Percentiles rank a stretch among this genome's conserved stretches.
phyloP scores from a whole-genome alignment of 163 green algal species.

The Prototheca cutis region DNA sequence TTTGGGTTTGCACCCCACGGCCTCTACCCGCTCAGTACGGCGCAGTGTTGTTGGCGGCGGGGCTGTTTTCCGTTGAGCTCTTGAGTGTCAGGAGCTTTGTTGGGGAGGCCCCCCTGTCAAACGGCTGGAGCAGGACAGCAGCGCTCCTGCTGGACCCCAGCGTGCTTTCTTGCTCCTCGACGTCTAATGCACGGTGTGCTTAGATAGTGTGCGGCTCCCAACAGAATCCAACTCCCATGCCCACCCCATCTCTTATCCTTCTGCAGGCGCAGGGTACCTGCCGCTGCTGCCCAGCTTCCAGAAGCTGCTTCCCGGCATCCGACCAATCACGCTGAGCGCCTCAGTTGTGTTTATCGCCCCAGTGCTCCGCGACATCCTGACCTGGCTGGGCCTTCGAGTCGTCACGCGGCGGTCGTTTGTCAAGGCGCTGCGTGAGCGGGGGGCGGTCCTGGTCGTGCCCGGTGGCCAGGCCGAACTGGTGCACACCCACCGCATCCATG shows the following conservation, averaged over 20 bases:
- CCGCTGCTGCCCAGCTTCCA: slow-evolving; percentile 51
- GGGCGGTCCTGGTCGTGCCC: slow-evolving; percentile 65
- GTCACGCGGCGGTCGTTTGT: slow-evolving; percentile 62
- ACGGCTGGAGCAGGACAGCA: no score
- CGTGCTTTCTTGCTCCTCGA: no score
- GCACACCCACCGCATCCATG: slow-evolving; percentile 1
- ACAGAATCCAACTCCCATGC: background rate
- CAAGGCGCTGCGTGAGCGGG: slow-evolving; percentile 44
- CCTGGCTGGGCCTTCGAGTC: slow-evolving; percentile 52
- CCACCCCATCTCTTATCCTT: background rate
- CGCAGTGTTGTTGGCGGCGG: no score
- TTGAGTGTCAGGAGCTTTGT: no score
- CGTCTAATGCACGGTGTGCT: no score
- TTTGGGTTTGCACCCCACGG: slow-evolving; percentile 75
- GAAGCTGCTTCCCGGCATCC: slow-evolving; percentile 35
- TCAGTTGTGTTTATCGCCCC: slow-evolving; percentile 49
- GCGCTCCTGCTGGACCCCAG: no score
- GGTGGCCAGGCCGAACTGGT: slow-evolving; percentile 76
- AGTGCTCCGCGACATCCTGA: slow-evolving; percentile 45
- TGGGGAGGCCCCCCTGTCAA: no score
- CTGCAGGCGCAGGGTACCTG: slow-evolving; percentile 62
- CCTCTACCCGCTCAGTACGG: slow-evolving; percentile 65
- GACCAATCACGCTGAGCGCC: slow-evolving; percentile 53
- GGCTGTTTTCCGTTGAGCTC: no score
- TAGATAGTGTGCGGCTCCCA: no score